Conservation (phyloP, 345 rosid genomes). For the Boechera divaricarpa region DNA sequence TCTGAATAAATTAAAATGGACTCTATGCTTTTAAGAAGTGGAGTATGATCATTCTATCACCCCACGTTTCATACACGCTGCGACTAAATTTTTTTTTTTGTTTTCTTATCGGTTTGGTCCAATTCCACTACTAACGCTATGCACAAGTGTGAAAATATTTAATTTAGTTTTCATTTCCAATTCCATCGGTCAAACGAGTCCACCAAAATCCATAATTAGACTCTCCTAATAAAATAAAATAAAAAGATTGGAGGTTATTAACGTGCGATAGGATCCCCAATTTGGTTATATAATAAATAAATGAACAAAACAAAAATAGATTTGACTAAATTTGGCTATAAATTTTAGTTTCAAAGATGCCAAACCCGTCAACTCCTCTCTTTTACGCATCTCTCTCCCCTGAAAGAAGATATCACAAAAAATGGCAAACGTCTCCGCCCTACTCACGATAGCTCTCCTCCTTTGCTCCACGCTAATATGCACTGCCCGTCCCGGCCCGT, state of each 20-base stretch:
- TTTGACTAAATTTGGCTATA: constrained; percentile 36
- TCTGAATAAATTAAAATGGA: constrained; percentile 11
- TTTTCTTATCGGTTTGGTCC: constrained; percentile 23
- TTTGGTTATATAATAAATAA: background rate
- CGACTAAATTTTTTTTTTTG: constrained; percentile 1
- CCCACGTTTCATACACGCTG: constrained; percentile 41
- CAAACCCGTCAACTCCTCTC: constrained; percentile 17
- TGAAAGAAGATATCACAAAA: constrained; percentile 6
- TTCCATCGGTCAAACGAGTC: constrained; percentile 29
- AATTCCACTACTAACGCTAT: constrained; percentile 18
- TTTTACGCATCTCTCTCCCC: background rate
- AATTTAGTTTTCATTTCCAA: background rate
- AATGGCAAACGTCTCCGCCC: constrained; percentile 37
- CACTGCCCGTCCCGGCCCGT: constrained; percentile 35
- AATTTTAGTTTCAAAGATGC: constrained; percentile 18
- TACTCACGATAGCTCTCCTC: constrained; percentile 42
- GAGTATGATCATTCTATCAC: constrained; percentile 27
- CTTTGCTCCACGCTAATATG: constrained; percentile 41
- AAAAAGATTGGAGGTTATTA: constrained; percentile 26
- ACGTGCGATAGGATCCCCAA: constrained; percentile 15
- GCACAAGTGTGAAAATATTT: constrained; percentile 12
- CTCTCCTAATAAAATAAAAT: background rate
- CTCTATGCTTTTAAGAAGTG: constrained; percentile 13
- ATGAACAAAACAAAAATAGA: constrained; percentile 28
- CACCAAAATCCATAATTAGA: constrained; percentile 41